phyloP scores from a whole-genome alignment of 1,284 basidiomycete species.

The Trichosporon coremiiforme region DNA sequence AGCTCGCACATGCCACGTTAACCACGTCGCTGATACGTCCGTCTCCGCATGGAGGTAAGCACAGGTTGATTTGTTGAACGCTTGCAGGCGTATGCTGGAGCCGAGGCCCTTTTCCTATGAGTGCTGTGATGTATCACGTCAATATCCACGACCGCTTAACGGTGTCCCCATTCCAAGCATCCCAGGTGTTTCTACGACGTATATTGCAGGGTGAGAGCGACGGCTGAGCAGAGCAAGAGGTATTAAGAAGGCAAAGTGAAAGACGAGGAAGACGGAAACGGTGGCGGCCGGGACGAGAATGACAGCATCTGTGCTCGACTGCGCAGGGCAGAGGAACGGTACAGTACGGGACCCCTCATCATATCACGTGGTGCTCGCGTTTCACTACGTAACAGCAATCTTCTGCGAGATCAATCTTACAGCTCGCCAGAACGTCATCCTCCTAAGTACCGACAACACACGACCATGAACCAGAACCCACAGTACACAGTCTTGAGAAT shows the following conservation, averaged over 20 bases:
- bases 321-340: too few relatives aligned
- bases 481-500: conserved; percentile 54
- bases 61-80: not conserved
- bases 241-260: too few relatives aligned
- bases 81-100: too few relatives aligned
- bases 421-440: not conserved
- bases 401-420: not conserved
- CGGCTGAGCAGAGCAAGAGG: too few relatives aligned
- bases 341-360: not conserved
- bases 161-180: too few relatives aligned
- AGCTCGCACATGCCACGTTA: not conserved
- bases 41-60: not conserved
- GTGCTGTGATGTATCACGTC: not conserved
- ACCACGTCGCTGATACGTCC: too few relatives aligned
- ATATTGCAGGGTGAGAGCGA: too few relatives aligned
- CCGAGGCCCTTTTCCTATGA: too few relatives aligned
- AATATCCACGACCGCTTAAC: not conserved
- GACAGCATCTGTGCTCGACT: not conserved
- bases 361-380: not conserved
- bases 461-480: conserved; percentile 16
- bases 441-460: not conserved
- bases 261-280: too few relatives aligned
- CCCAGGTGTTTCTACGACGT: too few relatives aligned
- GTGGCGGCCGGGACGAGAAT: too few relatives aligned
- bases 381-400: conserved; percentile 1